These are phyloP conservation scores for Psilocybe cyanescens DNA, from an alignment of 768 basidiomycete species.

Conservation along the genomic window DNA sequence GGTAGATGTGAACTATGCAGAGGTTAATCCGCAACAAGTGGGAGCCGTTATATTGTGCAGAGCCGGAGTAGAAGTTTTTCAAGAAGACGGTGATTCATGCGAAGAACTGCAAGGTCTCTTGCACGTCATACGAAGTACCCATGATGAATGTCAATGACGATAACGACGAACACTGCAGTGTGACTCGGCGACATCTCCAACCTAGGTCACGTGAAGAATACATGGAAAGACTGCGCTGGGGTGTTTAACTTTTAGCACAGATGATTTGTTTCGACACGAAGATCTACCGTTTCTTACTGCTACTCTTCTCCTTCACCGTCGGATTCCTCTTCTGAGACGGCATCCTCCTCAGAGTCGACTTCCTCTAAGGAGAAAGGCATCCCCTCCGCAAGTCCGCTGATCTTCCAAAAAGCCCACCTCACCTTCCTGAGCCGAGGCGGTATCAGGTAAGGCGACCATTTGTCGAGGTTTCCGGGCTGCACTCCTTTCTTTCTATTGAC, in stretches of 20 bases:
- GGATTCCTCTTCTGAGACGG: background rate
- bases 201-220: too few relatives aligned
- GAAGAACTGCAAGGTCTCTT: background rate
- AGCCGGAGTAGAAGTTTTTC: background rate
- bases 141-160: background rate
- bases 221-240: too few relatives aligned
- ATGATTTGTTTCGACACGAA: background rate
- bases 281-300: background rate
- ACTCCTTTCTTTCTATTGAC: slow-evolving; percentile 33
- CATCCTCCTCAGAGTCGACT: slow-evolving; percentile 7
- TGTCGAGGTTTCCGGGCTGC: background rate
- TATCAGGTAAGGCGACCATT: slow-evolving; percentile 3
- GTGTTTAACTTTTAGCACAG: too few relatives aligned
- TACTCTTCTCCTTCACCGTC: background rate
- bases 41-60: background rate
- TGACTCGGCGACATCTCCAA: too few relatives aligned
- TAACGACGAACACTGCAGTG: background rate
- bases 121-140: background rate
- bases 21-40: background rate
- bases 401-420: slow-evolving; percentile 16
- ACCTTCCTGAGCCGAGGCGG: slow-evolving; percentile 18
- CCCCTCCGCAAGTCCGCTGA: background rate
- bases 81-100: background rate
- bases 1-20: background rate
- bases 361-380: slow-evolving; percentile 3